Percentiles rank a stretch among this genome's conserved stretches.
Conservation (phyloP, 2,329 filamentous ascomycete genomes). For the Didymella exigua region DNA sequence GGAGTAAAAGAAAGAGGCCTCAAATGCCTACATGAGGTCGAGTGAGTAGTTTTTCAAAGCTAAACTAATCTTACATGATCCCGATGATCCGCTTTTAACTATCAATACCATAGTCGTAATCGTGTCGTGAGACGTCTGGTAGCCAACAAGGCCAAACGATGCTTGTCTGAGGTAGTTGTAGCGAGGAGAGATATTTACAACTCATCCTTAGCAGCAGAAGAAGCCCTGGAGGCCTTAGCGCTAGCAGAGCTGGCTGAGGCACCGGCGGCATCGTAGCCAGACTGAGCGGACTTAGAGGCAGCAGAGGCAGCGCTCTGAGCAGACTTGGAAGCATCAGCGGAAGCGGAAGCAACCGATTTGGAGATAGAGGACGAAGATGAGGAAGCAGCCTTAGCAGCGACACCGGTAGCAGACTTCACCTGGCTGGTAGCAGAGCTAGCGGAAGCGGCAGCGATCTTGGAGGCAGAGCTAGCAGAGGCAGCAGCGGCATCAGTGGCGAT, state of each 20-base stretch:
- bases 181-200: constrained; percentile 44
- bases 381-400: constrained; percentile 37
- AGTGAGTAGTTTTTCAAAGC: constrained; percentile 31
- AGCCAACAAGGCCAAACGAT: constrained; percentile 20
- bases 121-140: constrained; percentile 25
- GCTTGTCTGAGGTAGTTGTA: constrained; percentile 15
- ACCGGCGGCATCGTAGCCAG: constrained; percentile 41
- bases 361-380: constrained; percentile 44
- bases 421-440: constrained; percentile 28
- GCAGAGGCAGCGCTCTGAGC: constrained; percentile 41
- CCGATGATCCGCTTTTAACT: constrained; percentile 21
- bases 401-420: constrained; percentile 33
- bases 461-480: constrained; percentile 30
- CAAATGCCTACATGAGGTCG: constrained; percentile 25
- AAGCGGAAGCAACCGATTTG: constrained; percentile 42
- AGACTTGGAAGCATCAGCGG: constrained; percentile 39
- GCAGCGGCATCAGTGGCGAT: constrained; percentile 44
- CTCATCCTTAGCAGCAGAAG: constrained; percentile 48
- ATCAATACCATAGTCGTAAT: constrained; percentile 32
- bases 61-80: constrained; percentile 36
- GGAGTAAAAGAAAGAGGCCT: constrained; percentile 22
- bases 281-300: constrained; percentile 43
- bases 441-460: constrained; percentile 31
- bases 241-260: constrained; percentile 32
- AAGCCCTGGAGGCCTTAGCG: constrained; percentile 33